Percentiles rank a stretch among this genome's conserved stretches.
Conservation (phyloP, 805 yeast genomes). For the Metschnikowia continentalis region DNA sequence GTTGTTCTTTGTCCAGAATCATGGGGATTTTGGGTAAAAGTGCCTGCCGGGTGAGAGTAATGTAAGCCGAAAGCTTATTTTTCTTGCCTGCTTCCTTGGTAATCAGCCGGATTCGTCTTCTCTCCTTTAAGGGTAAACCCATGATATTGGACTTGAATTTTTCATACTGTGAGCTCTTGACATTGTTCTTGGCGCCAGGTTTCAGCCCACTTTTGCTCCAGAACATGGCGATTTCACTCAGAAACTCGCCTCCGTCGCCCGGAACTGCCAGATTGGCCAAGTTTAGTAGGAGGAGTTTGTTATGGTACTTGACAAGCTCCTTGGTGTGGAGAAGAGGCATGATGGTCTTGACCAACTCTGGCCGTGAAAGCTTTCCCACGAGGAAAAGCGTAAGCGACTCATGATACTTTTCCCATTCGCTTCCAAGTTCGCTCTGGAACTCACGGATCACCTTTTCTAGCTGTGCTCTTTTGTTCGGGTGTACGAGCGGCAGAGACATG, state of each 20-base stretch:
- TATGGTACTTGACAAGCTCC: constrained; percentile 62
- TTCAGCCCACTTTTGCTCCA: constrained; percentile 49
- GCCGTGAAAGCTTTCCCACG: constrained; percentile 72
- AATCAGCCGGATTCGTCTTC: constrained; percentile 78
- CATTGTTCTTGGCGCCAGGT: constrained; percentile 31
- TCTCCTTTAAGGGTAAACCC: constrained; percentile 78
- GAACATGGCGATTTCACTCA: constrained; percentile 39
- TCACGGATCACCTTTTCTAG: constrained; percentile 56
- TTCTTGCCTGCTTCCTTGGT: constrained; percentile 79
- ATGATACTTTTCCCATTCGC: constrained; percentile 83
- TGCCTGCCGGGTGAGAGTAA: constrained; percentile 67
- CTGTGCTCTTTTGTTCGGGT: constrained; percentile 26
- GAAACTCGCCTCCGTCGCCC: constrained; percentile 36
- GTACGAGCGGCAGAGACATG: constrained; percentile 1
- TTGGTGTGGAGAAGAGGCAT: constrained; percentile 46
- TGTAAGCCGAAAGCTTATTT: constrained; percentile 64
- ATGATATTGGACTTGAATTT: constrained; percentile 79
- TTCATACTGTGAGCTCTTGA: constrained; percentile 69
- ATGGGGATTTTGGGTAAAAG: constrained; percentile 83
- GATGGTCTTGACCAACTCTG: constrained; percentile 62
- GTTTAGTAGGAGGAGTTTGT: constrained; percentile 74
- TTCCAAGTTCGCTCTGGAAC: constrained; percentile 69
- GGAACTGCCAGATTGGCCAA: constrained; percentile 76
- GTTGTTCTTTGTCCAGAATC: constrained; percentile 47
- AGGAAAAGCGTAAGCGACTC: constrained; percentile 71